Evolutionary conservation across 495 filamentous ascomycete species (phyloP), one percentile per base, ranked within the genome.

Genomic region (Aspergillus leporis): DNA sequence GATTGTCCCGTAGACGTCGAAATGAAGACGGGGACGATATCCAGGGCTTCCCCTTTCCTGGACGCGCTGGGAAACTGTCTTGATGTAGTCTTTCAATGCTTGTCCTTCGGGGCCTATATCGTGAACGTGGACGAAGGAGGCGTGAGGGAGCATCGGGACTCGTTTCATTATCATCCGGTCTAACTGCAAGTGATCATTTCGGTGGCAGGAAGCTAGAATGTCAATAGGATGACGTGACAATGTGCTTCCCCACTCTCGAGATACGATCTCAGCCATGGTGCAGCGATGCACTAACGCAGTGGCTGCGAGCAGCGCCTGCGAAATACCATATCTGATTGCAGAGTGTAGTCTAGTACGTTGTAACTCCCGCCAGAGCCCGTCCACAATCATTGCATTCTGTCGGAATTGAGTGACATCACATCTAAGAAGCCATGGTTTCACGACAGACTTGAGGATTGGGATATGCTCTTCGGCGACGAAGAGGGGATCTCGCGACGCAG

Each of bases 161-260:
- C 22, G 58, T 19, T 60, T 60, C 58, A 60, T 56, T 21, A 60
- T 60, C 58, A 60, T 56, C 5, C 58, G 46, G 47, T 56, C 58
- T 19, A 60, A 23, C 47, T 60, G 58, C 43, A 60, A 22, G 1
- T 38, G 28, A 43, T 60, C 58, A 30, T 50, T 55, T 16, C 58
- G 58, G 47, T 60, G 58, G 43, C 58, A 60, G 43, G 58, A 60
- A 2, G 58, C 51, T n/a, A 60, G 51, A 23, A 60, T 60, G 13
- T 41, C 41, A 5, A 60, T 22, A 3, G 53, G 51, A 25, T 50
- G 36, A 8, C 18, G 9, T 3, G 31, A 19, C 3, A 40, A 19
- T 12, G 14, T 23, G 6, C 22, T 50, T 22, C 22, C 31, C 58
- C 58, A 60, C 14, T 60, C 58, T 16, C 41, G 53, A 16, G 41